These are phyloP conservation scores for Trifolium pratense DNA, from an alignment of 306 rosid species.

Conservation along the genomic window DNA sequence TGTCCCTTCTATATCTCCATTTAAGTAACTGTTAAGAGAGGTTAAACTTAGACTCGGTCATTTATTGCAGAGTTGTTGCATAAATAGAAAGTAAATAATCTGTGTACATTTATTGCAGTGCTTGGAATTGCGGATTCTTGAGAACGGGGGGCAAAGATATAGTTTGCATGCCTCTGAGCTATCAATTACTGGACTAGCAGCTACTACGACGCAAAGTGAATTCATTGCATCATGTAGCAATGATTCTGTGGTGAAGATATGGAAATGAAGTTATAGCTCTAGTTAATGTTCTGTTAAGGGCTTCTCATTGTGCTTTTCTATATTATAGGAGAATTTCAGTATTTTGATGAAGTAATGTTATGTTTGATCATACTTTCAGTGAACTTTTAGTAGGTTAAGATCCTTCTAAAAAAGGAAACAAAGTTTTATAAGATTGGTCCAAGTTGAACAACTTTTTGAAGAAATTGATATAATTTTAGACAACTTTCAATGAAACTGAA, in stretches of 20 bases:
- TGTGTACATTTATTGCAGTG: background rate
- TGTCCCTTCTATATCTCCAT: background rate
- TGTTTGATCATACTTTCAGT: background rate
- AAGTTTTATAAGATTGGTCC: too few relatives aligned
- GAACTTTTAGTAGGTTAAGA: background rate
- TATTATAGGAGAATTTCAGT: background rate
- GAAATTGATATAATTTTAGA: too few relatives aligned
- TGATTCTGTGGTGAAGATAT: slow-evolving; percentile 5
- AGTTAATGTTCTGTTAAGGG: background rate
- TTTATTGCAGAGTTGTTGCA: too few relatives aligned
- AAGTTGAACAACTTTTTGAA: too few relatives aligned
- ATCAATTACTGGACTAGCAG: slow-evolving; percentile 8
- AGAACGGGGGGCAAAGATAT: background rate
- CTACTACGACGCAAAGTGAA: background rate
- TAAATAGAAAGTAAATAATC: background rate
- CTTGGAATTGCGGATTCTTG: background rate
- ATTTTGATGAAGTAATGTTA: too few relatives aligned
- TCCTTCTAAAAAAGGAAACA: too few relatives aligned
- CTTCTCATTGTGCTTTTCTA: too few relatives aligned
- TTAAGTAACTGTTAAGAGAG: background rate
- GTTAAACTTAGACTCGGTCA: too few relatives aligned
- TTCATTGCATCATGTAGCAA: background rate
- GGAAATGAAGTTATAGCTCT: slow-evolving; percentile 6
- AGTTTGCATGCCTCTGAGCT: background rate
- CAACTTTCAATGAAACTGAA: too few relatives aligned